Conservation (phyloP, 176 grass and related monocot genomes). For the Cenchrus fungigraminus region DNA sequence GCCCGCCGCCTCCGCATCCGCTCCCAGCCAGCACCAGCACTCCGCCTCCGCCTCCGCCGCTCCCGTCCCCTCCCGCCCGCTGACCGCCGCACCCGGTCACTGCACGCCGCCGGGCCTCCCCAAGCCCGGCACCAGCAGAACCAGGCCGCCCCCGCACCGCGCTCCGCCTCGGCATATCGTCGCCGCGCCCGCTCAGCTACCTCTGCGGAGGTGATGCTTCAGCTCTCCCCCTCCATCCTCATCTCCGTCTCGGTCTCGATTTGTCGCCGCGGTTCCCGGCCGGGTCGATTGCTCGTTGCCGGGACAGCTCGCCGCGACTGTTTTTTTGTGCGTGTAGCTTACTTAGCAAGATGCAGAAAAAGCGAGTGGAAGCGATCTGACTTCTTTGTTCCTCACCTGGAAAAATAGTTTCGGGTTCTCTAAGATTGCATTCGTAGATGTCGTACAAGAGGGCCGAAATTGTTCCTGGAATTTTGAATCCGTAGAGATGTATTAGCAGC, state of each 20-base stretch:
- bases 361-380: no score
- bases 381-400: no score
- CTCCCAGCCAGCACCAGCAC: no score
- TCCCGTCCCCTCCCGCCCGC: no score
- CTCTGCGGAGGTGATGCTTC: slow-evolving; percentile 46
- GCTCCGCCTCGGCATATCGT: slow-evolving; percentile 41
- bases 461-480: no score
- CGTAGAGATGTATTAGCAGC: no score
- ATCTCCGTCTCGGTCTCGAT: background rate
- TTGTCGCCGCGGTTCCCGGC: background rate
- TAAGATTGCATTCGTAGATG: background rate
- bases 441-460: background rate
- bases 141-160: slow-evolving; percentile 43
- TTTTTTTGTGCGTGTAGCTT: background rate
- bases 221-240: background rate
- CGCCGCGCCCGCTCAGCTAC: slow-evolving; percentile 46
- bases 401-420: no score
- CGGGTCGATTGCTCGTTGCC: background rate
- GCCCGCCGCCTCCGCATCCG: no score
- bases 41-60: slow-evolving; percentile 27
- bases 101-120: slow-evolving; percentile 18
- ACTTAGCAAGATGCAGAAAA: background rate
- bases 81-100: no score
- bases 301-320: background rate
- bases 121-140: background rate